Percentiles rank a stretch among this genome's conserved stretches.
These are phyloP conservation scores for Solanum tacnaense DNA, from an alignment of 257 asterid species.

Conservation along the genomic window DNA sequence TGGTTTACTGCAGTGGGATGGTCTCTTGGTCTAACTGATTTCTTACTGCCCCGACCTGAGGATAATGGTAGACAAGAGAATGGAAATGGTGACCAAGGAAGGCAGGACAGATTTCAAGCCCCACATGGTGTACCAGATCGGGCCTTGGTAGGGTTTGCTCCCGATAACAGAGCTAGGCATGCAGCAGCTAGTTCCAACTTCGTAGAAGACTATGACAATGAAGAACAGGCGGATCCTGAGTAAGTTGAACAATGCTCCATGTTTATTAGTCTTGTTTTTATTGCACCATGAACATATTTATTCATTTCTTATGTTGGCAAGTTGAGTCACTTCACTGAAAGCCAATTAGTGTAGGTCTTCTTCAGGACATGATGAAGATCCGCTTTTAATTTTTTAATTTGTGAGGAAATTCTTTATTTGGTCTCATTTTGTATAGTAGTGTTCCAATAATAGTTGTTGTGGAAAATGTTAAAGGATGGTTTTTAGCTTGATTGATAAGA, in stretches of 20 bases:
- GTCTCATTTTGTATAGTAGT: not conserved
- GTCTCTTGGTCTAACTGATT: slow-evolving; percentile 87
- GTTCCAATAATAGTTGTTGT: not conserved
- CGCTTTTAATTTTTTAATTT: not conserved
- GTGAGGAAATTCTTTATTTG: not conserved
- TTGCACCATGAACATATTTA: not conserved
- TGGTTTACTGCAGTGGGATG: slow-evolving; percentile 99
- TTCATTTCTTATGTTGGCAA: not conserved
- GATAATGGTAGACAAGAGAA: slow-evolving; percentile 66
- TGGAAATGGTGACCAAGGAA: slow-evolving; percentile 60
- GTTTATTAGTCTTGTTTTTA: not conserved
- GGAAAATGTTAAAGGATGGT: not conserved
- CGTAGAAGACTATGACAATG: slow-evolving; percentile 47
- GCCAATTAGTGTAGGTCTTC: not conserved
- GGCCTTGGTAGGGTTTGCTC: slow-evolving; percentile 30
- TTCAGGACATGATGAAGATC: not conserved
- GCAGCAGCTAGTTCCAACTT: slow-evolving; percentile 26
- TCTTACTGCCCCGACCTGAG: slow-evolving; percentile 82
- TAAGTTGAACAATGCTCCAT: slow-evolving; percentile 30
- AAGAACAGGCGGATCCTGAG: slow-evolving; percentile 68
- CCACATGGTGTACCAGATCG: slow-evolving; percentile 52
- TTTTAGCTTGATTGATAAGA: not conserved
- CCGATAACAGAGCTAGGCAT: slow-evolving; percentile 50
- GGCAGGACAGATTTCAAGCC: slow-evolving; percentile 59
- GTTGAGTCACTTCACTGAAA: not conserved